phyloP scores from a whole-genome alignment of 2,329 filamentous ascomycete genomes.

The Cladosporium sp. region DNA sequence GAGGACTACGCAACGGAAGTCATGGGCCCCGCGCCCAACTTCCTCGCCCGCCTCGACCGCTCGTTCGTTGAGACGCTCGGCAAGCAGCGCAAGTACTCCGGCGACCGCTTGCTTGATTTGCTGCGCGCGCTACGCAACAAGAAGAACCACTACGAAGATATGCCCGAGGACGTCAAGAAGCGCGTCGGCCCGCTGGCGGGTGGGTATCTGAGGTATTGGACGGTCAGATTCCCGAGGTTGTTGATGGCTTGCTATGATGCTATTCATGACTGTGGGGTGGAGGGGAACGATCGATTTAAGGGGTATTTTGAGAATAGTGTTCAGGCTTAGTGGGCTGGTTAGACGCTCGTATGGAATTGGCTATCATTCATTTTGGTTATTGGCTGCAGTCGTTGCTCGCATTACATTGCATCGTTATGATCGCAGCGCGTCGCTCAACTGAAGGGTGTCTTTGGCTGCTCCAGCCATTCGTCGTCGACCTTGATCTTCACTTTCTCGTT shows the following conservation, averaged over 20 bases:
- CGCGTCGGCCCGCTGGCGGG: constrained; percentile 69
- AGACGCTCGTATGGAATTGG: not conserved
- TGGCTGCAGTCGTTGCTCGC: too few species aligned
- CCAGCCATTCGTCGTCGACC: constrained; percentile 31
- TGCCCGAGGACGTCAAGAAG: constrained; percentile 71
- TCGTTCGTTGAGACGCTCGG: constrained; percentile 84
- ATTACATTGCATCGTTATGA: too few species aligned
- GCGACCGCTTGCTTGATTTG: constrained; percentile 74
- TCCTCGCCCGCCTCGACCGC: constrained; percentile 67
- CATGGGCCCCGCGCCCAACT: constrained; percentile 57
- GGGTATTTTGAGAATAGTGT: constrained; percentile 54
- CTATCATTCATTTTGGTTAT: too few species aligned
- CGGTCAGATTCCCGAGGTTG: constrained; percentile 67
- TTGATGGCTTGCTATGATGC: constrained; percentile 74
- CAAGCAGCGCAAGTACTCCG: constrained; percentile 93
- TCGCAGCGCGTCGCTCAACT: not conserved
- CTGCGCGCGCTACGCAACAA: constrained; percentile 89
- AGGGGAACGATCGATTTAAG: constrained; percentile 59
- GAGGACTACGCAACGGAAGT: constrained; percentile 45
- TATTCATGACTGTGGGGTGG: constrained; percentile 59
- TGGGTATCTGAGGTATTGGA: constrained; percentile 75
- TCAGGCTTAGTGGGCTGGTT: not conserved
- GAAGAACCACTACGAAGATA: constrained; percentile 95
- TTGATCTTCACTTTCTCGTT: constrained; percentile 65
- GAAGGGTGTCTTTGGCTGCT: constrained; percentile 28